phyloP scores from a whole-genome alignment of 345 rosid genomes.

The Raphanus sativus region DNA sequence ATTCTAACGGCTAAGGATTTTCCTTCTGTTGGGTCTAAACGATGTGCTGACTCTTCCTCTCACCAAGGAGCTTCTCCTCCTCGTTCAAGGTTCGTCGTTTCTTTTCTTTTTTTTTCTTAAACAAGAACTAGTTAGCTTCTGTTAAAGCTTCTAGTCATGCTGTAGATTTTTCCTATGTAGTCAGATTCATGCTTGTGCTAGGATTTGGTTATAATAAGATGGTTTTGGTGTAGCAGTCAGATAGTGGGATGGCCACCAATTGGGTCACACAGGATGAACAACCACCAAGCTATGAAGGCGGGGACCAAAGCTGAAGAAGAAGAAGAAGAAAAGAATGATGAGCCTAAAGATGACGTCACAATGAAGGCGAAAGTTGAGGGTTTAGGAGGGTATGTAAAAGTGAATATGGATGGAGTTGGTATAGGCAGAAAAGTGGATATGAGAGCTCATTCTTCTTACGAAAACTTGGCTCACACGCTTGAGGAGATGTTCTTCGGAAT shows the following conservation, averaged over 20 bases:
- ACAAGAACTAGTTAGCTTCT: neutral
- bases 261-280: constrained; percentile 68
- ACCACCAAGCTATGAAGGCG: constrained; percentile 53
- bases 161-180: neutral
- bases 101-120: neutral
- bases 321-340: constrained; percentile 38
- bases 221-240: constrained; percentile 52
- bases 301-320: constrained; percentile 40
- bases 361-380: constrained; percentile 45
- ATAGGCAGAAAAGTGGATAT: constrained; percentile 92
- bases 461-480: constrained; percentile 63
- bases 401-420: constrained; percentile 81
- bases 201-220: constrained; percentile 5
- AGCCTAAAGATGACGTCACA: constrained; percentile 44
- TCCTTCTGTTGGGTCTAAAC: constrained; percentile 64
- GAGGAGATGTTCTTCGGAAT: constrained; percentile 77
- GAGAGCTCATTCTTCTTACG: constrained; percentile 68
- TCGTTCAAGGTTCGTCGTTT: constrained; percentile 52
- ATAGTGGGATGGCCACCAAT: constrained; percentile 97
- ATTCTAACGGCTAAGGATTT: constrained; percentile 79
- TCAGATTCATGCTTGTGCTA: neutral
- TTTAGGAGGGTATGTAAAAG: constrained; percentile 81
- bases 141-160: neutral
- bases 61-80: constrained; percentile 63
- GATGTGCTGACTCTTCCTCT: constrained; percentile 67